Conservation (phyloP, 805 yeast genomes). For the Vanderwaltozyma polyspora region DNA sequence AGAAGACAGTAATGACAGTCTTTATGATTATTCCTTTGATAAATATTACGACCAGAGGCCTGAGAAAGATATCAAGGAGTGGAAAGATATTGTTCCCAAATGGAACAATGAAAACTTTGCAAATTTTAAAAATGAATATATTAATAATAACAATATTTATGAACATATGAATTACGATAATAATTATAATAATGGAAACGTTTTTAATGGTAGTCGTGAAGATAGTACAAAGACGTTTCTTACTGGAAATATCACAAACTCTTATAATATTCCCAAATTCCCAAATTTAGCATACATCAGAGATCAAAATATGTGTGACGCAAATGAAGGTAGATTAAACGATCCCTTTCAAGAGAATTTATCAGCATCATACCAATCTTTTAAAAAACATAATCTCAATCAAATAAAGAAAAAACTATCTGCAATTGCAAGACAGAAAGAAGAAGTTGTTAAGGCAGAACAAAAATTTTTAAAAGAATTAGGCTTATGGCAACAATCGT, state of each 20-base stretch:
- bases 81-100: neutral
- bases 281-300: slow-evolving; percentile 3
- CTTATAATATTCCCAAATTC: slow-evolving; percentile 6
- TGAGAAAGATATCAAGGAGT: neutral
- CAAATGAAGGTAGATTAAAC: neutral
- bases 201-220: neutral
- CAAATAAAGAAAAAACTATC: slow-evolving; percentile 11
- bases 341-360: neutral
- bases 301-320: neutral
- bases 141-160: too few relatives aligned
- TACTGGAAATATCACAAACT: slow-evolving; percentile 13
- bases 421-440: slow-evolving; percentile 11
- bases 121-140: too few relatives aligned
- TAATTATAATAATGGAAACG: neutral
- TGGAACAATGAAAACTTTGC: too few relatives aligned
- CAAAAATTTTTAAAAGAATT: slow-evolving; percentile 14
- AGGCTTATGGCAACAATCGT: slow-evolving; percentile 13
- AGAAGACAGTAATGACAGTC: neutral
- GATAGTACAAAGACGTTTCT: slow-evolving; percentile 20
- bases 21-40: neutral
- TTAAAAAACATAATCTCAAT: slow-evolving; percentile 8
- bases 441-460: slow-evolving; percentile 10
- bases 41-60: neutral
- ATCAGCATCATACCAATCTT: slow-evolving; percentile 1
- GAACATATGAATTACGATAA: neutral